These are phyloP conservation scores for Solanum sparsipilum DNA, from an alignment of 257 asterid species.

Conservation along the genomic window DNA sequence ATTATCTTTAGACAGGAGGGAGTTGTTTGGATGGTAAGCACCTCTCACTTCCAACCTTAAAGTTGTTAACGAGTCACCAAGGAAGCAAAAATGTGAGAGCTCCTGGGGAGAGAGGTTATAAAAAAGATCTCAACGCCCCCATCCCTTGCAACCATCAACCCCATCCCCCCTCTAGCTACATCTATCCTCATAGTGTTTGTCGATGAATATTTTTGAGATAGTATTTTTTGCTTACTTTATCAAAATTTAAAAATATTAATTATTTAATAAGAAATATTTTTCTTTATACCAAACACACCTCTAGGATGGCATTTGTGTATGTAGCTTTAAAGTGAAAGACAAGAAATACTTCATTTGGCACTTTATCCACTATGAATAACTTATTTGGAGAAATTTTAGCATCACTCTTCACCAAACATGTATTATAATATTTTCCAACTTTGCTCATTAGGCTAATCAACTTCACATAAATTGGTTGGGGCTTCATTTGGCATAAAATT, in stretches of 20 bases:
- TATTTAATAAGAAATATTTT: background rate
- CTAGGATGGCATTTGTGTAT: background rate
- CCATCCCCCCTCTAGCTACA: background rate
- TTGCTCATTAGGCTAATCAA: background rate
- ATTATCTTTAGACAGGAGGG: background rate
- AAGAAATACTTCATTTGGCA: background rate
- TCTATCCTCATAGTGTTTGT: too few species aligned
- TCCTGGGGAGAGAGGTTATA: background rate
- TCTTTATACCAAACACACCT: background rate
- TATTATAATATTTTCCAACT: background rate
- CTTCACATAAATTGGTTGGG: background rate
- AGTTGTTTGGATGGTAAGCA: background rate
- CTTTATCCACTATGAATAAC: background rate
- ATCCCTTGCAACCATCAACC: background rate
- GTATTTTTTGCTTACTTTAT: too few species aligned
- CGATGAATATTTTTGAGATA: background rate
- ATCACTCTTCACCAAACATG: background rate
- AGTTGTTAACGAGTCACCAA: background rate
- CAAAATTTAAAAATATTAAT: fast-evolving
- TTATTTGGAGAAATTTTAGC: background rate
- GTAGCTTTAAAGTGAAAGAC: background rate
- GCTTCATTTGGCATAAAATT: background rate
- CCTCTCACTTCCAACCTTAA: background rate
- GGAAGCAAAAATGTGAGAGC: background rate
- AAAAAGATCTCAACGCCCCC: background rate